Evolutionary conservation across 2,329 filamentous ascomycete genomes (phyloP).

Genomic region (Thelonectria discophora): DNA sequence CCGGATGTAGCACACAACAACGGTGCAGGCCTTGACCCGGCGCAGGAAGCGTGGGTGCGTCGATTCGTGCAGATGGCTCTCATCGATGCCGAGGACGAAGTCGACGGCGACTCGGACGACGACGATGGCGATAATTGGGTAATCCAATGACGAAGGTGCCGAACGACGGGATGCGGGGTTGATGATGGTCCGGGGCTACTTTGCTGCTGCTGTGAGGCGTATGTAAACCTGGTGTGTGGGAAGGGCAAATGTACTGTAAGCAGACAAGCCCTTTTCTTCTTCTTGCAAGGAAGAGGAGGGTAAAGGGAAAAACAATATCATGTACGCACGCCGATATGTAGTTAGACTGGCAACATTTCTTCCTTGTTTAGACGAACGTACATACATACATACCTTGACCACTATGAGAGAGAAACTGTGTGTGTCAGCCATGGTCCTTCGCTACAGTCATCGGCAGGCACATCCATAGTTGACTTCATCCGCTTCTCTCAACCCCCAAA

Average conservation of each 20-base stretch:
- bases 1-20: conserved; percentile 37
- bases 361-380: neutral
- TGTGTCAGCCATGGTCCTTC: too few species aligned
- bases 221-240: neutral
- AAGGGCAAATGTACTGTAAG: conserved; percentile 5
- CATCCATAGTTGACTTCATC: neutral
- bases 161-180: conserved; percentile 1
- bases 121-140: conserved; percentile 45
- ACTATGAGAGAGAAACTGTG: too few species aligned
- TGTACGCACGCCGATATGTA: conserved; percentile 6
- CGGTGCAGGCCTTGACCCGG: conserved; percentile 53
- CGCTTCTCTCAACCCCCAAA: conserved; percentile 4
- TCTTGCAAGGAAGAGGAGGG: conserved; percentile 10
- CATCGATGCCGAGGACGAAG: conserved; percentile 61
- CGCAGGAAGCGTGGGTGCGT: conserved; percentile 62
- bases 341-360: conserved; percentile 16
- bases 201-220: neutral
- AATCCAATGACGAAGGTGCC: conserved; percentile 33
- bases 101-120: conserved; percentile 53
- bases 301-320: neutral
- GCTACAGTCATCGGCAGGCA: neutral
- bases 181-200: too few species aligned
- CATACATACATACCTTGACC: neutral
- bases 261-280: conserved; percentile 2
- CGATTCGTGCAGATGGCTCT: conserved; percentile 64